These are phyloP conservation scores for Amyloporia xantha DNA, from an alignment of 768 basidiomycete genomes.

Conservation along the genomic window DNA sequence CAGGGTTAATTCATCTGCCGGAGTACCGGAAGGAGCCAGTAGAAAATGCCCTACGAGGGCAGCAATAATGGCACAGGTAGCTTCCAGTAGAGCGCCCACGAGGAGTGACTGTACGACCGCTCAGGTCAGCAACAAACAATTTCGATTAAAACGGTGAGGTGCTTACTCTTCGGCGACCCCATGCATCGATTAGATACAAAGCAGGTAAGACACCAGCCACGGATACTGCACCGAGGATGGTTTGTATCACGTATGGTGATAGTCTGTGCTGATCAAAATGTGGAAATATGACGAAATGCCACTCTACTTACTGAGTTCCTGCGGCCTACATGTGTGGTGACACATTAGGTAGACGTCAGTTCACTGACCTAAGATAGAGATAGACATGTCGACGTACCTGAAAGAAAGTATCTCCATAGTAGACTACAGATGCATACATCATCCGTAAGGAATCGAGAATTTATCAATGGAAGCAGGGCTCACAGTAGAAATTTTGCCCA, in stretches of 20 bases:
- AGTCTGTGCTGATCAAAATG: neutral
- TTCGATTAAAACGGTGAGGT: no score
- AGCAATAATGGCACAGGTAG: slow-evolving; percentile 56
- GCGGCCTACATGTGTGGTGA: no score
- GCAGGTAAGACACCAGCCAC: slow-evolving; percentile 69
- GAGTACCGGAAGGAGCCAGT: slow-evolving; percentile 47
- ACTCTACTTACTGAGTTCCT: slow-evolving; percentile 51
- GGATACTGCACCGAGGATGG: slow-evolving; percentile 68
- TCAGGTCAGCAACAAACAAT: no score
- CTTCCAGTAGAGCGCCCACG: slow-evolving; percentile 54
- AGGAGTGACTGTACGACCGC: slow-evolving; percentile 60
- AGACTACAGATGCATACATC: slow-evolving; percentile 38
- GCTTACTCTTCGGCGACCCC: slow-evolving; percentile 66
- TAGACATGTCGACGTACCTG: slow-evolving; percentile 9
- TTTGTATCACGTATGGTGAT: slow-evolving; percentile 61
- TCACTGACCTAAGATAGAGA: no score
- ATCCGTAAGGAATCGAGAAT: no score
- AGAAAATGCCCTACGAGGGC: slow-evolving; percentile 67
- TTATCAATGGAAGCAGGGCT: no score
- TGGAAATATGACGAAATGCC: no score
- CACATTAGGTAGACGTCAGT: no score
- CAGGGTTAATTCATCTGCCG: slow-evolving; percentile 38
- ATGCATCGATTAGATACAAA: slow-evolving; percentile 60
- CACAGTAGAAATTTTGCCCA: slow-evolving; percentile 78
- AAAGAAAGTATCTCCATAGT: slow-evolving; percentile 80